Evolutionary conservation across 352 stramenopile species (phyloP).

Genomic region (Globisporangium splendens): DNA sequence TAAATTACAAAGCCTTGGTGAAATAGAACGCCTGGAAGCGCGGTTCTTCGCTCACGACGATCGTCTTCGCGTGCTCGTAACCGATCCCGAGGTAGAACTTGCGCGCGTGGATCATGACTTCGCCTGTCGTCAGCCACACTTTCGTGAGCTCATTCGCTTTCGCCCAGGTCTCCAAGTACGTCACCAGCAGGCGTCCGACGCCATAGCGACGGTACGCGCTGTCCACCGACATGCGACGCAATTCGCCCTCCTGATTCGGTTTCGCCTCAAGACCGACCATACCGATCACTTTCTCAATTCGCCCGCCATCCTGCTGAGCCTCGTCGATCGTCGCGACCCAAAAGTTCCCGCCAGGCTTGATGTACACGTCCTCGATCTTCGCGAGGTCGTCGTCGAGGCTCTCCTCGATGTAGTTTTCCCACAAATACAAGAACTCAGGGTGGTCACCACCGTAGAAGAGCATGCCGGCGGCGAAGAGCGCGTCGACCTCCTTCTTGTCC

Average conservation of each 20-base stretch:
- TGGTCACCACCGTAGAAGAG: conserved; percentile 18
- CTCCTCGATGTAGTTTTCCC: conserved; percentile 16
- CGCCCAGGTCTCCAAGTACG: conserved; percentile 5
- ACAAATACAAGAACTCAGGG: conserved; percentile 9
- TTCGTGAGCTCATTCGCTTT: neutral
- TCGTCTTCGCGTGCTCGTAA: conserved; percentile 4
- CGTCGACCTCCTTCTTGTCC: conserved; percentile 25
- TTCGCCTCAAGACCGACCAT: conserved; percentile 31
- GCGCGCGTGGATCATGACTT: conserved; percentile 5
- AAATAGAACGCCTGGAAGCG: conserved; percentile 13
- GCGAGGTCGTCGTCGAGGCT: conserved; percentile 22
- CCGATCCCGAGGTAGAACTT: conserved; percentile 11
- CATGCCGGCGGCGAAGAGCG: conserved; percentile 29
- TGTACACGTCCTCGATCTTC: conserved; percentile 36
- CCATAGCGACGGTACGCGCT: conserved; percentile 1
- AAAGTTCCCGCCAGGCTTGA: conserved; percentile 35
- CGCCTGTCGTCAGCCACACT: conserved; percentile 7
- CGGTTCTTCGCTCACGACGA: conserved; percentile 4
- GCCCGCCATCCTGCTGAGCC: too few species aligned
- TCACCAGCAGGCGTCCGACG: neutral
- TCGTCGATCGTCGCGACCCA: conserved; percentile 30
- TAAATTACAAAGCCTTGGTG: conserved; percentile 3
- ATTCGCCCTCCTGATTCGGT: conserved; percentile 16
- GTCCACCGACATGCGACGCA: conserved; percentile 11
- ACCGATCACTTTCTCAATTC: conserved; percentile 15